These are phyloP conservation scores for Vitellaria paradoxa DNA, from an alignment of 179 eudicot genomes.

Conservation along the genomic window DNA sequence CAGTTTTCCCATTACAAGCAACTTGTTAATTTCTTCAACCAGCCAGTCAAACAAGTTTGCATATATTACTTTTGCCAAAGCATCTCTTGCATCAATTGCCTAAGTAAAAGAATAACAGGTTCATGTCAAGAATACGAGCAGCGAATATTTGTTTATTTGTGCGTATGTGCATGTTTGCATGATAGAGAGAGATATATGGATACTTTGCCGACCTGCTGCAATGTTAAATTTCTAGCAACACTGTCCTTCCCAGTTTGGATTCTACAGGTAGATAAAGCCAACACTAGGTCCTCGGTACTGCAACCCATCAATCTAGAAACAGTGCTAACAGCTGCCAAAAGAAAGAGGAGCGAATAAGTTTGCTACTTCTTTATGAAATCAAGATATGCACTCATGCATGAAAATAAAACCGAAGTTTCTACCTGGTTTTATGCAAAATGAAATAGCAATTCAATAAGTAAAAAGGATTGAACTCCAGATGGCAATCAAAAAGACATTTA, in stretches of 20 bases:
- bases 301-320: conserved; percentile 84
- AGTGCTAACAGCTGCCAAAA: conserved; percentile 59
- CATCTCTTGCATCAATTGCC: conserved; percentile 91
- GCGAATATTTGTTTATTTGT: background rate
- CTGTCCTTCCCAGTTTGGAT: conserved; percentile 80
- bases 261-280: conserved; percentile 58
- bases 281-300: conserved; percentile 52
- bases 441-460: too few species aligned
- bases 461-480: too few species aligned
- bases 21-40: conserved; percentile 66
- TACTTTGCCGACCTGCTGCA: conserved; percentile 60
- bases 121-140: background rate
- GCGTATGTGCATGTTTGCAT: too few species aligned
- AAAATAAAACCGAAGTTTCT: too few species aligned
- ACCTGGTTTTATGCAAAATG: too few species aligned
- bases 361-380: background rate
- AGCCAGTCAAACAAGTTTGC: conserved; percentile 90
- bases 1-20: conserved; percentile 63
- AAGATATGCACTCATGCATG: too few species aligned
- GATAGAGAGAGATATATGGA: background rate
- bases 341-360: conserved; percentile 12
- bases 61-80: conserved; percentile 82
- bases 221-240: conserved; percentile 54
- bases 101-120: conserved; percentile 21
- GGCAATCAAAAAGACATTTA: too few species aligned